Evolutionary conservation across 2,329 filamentous ascomycete genomes (phyloP), one percentile per base, ranked within the genome.

Genomic region (Alternaria sp.): DNA sequence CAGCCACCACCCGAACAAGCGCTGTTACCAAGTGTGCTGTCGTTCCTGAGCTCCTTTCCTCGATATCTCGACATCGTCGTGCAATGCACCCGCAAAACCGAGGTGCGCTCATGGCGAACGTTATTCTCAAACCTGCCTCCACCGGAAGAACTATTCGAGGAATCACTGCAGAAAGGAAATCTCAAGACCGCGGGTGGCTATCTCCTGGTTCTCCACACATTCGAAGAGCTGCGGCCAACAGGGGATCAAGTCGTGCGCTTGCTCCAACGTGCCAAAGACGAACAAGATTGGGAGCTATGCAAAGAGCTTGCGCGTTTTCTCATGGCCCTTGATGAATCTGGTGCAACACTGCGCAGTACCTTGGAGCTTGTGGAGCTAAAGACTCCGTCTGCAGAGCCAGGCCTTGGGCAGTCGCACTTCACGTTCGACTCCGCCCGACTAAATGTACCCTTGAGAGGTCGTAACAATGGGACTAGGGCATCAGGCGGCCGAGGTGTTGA

Each of bases 131-230:
- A 97, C 70, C 83, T 99, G 1, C 95, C 95, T 0, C 92, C 94
- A 1, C 92, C 94, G 4, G 90, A 93, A 70, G 91, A 95, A 67
- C 84, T 99, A 0, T 99, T 99, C 69, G 94, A 99, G 76, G 92
- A 97, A 76, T 94, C 93, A 4, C 81, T 99, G 9, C 88, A 90
- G 65, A 87, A 91, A 55, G 93, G 92, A 3, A 91, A 90, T 4
- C 82, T 99, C 49, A 98, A 98, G 78, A 99, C 95, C 5, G 96
- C 95, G 2, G 94, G 93, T 9, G 95, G 96, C 0, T 99, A 98
- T 76, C 84, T 99, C n/a, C 86, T 99, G 17, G 91, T 99, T 34
- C 82, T 99, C 34, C 94, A 99, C 73, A 96, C 93, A 0, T 84
- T 90, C 61, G 85, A 88, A 58, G 84, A 85, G 45, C 56, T 79